Percentiles rank a stretch among this genome's conserved stretches.
These are phyloP conservation scores for Suillus lakei DNA, from an alignment of 768 basidiomycete genomes.

Conservation along the genomic window DNA sequence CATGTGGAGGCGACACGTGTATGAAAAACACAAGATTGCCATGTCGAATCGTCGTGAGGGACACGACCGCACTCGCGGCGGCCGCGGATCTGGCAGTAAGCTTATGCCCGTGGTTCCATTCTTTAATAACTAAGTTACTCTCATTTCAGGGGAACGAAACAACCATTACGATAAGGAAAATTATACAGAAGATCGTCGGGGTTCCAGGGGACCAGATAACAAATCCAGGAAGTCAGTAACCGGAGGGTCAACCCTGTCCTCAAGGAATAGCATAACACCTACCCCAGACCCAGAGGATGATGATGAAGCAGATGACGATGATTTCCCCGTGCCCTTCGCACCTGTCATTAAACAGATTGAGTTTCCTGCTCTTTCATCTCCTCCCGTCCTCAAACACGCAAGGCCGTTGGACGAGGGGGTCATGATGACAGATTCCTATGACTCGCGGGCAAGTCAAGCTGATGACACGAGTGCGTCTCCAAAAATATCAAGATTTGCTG, in stretches of 20 bases:
- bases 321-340: conserved; percentile 19
- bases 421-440: conserved; percentile 9
- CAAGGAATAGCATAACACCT: conserved; percentile 14
- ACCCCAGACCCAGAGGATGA: conserved; percentile 11
- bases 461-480: conserved; percentile 27
- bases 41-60: conserved; percentile 86
- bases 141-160: conserved; percentile 56
- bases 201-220: conserved; percentile 26
- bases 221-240: conserved; percentile 15
- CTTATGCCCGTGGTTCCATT: conserved; percentile 14
- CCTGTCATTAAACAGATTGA: conserved; percentile 32
- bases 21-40: conserved; percentile 89
- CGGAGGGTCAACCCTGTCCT: neutral
- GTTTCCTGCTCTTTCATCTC: conserved; percentile 24
- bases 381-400: conserved; percentile 15
- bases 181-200: conserved; percentile 33
- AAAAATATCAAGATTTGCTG: conserved; percentile 25
- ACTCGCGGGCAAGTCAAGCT: conserved; percentile 7
- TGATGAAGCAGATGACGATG: conserved; percentile 18
- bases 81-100: conserved; percentile 70
- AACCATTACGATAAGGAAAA: conserved; percentile 37
- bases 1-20: conserved; percentile 90
- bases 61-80: conserved; percentile 60
- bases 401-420: conserved; percentile 3
- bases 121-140: conserved; percentile 22